phyloP scores from a whole-genome alignment of 2,329 filamentous ascomycete genomes.

The Plenodomus tracheiphilus region DNA sequence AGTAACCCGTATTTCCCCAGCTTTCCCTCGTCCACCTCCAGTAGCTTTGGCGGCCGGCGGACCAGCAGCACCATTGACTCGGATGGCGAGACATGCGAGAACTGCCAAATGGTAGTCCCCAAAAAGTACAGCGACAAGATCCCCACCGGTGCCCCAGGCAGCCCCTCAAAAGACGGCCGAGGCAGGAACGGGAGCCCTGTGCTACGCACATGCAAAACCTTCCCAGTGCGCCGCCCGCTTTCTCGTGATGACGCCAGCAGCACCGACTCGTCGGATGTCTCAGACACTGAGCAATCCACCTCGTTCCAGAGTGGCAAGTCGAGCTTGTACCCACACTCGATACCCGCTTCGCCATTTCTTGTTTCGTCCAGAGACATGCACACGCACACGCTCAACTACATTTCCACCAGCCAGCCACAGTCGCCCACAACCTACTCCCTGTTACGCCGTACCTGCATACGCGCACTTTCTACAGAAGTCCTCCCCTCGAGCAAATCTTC shows the following conservation, averaged over 20 bases:
- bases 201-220: slow-evolving; percentile 57
- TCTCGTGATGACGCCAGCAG: slow-evolving; percentile 36
- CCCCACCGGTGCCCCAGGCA: slow-evolving; percentile 57
- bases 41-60: slow-evolving; percentile 36
- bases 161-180: slow-evolving; percentile 53
- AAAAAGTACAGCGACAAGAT: slow-evolving; percentile 58
- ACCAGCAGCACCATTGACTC: slow-evolving; percentile 46
- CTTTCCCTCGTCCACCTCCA: slow-evolving; percentile 34
- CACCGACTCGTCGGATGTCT: slow-evolving; percentile 42
- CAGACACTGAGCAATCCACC: slow-evolving; percentile 44
- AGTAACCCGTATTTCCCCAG: slow-evolving; percentile 57
- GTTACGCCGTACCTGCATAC: slow-evolving; percentile 60
- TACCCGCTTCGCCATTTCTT: slow-evolving; percentile 49
- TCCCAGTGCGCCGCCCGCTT: slow-evolving; percentile 52
- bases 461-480: slow-evolving; percentile 60
- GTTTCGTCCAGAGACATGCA: slow-evolving; percentile 47
- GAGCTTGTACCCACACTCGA: slow-evolving; percentile 39
- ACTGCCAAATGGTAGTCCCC: slow-evolving; percentile 60
- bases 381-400: slow-evolving; percentile 60
- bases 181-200: slow-evolving; percentile 58
- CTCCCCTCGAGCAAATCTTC: slow-evolving; percentile 60
- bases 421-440: slow-evolving; percentile 58
- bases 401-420: slow-evolving; percentile 60
- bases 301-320: slow-evolving; percentile 41
- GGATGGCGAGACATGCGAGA: slow-evolving; percentile 60